Percentiles rank a stretch among this genome's conserved stretches.
Conservation (phyloP, 2,329 filamentous ascomycete species). For the Lasiodiplodia hormozganensis region DNA sequence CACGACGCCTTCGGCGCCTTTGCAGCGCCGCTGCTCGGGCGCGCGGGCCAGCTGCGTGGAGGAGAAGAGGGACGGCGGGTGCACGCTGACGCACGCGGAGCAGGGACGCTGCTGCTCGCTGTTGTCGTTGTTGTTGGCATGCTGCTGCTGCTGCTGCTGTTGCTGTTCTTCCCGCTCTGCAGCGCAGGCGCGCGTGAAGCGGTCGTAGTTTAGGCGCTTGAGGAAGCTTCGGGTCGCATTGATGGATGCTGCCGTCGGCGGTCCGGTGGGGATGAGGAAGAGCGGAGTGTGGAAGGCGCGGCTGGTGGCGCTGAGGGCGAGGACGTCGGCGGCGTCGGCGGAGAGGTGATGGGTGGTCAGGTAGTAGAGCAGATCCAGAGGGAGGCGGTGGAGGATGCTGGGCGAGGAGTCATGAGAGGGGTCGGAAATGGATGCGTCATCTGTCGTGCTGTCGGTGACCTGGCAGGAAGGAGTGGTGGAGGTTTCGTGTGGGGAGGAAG, state of each 20-base stretch:
- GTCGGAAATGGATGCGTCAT: no score
- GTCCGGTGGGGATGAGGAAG: not conserved
- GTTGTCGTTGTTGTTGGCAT: not conserved
- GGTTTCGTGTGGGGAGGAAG: no score
- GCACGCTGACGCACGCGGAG: not conserved
- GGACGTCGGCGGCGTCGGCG: not conserved
- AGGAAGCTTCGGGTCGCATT: not conserved
- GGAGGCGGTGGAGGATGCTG: conserved; percentile 7
- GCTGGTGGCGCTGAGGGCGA: conserved; percentile 6
- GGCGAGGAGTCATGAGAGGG: not conserved
- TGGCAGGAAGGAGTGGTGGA: no score
- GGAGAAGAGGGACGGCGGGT: not conserved
- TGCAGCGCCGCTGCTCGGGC: not conserved
- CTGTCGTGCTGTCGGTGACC: not conserved
- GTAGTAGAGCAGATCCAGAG: not conserved
- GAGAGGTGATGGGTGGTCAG: not conserved
- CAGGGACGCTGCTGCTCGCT: not conserved
- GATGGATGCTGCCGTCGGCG: not conserved
- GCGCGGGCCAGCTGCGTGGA: not conserved
- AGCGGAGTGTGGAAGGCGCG: not conserved
- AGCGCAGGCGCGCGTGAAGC: not conserved
- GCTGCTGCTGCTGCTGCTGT: not conserved
- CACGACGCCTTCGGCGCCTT: not conserved
- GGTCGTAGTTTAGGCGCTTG: not conserved
- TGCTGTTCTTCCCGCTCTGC: not conserved